Base-by-base conservation (phyloP, 805 yeast genomes). In the Spathaspora passalidarum region DNA sequence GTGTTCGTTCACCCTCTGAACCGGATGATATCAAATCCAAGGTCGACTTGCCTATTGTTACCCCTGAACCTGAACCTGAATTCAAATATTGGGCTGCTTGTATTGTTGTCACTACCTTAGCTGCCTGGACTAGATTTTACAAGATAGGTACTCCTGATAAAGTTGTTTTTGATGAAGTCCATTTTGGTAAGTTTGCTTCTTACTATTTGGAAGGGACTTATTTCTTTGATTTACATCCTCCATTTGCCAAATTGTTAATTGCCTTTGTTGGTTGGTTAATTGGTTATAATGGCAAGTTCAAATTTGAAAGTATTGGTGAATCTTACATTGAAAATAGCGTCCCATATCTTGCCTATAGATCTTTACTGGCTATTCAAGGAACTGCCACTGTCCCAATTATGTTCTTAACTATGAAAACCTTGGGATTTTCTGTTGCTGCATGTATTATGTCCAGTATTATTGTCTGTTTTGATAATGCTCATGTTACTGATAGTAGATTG, bases 161-260 rank as follows among this genome's bases (percentile, higher is more conserved):
- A 61, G 95, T 87, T 47, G 94, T 87, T 2, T 87, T 87, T 56
- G 96, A 87, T 66, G 95, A 87, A 61, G 94, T 86, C 17, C 95
- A 87, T 63, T 87, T 87, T 57, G 96, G 96, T 32, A 86, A 86
- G 57, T 86, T 86, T 63, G 92, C 92, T 6, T 80, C 89, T 1
- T 85, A 86, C 66, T 92, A 92, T 65, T 69, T 92, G 49, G 87
- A 92, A 65, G 78, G 96, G 51, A 86, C 96, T 0, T 94, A 88
- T 65, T 94, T 89, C 65, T 94, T 94, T 60, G 99, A 94, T 68
- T 81, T 94, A 43, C 99, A 94, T 68, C 99, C 99, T 8, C 99
- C 99, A 18, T 88, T 94, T 66, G 99, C 96, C 45, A 94, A 94
- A 65, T 75, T 94, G 63, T 74, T 91, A 54, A 88, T 92, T 66